Percentiles rank a stretch among this genome's conserved stretches.
Conservation (phyloP, 2,329 filamentous ascomycete species). For the Penicillium janthinellum region DNA sequence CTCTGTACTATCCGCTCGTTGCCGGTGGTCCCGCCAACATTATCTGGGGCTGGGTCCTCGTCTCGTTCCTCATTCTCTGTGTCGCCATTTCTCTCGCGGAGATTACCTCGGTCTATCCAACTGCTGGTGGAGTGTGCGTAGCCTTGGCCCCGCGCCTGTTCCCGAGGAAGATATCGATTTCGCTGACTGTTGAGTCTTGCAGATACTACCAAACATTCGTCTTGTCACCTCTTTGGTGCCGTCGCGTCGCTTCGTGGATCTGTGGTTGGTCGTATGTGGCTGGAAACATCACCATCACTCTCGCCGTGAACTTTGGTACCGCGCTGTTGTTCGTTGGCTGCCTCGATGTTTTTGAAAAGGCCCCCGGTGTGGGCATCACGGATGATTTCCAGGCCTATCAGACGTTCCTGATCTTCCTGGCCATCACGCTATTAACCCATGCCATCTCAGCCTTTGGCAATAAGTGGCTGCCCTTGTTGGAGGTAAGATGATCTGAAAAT, state of each 20-base stretch:
- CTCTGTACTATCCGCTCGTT: slow-evolving; percentile 65
- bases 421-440: slow-evolving; percentile 62
- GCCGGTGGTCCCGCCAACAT: slow-evolving; percentile 70
- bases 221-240: slow-evolving; percentile 63
- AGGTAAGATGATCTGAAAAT: slow-evolving; percentile 55
- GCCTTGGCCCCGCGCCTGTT: background rate
- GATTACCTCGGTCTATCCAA: slow-evolving; percentile 67
- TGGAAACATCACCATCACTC: slow-evolving; percentile 74
- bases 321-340: slow-evolving; percentile 55
- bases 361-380: slow-evolving; percentile 48
- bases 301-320: slow-evolving; percentile 71
- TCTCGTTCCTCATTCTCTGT: slow-evolving; percentile 61
- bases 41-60: slow-evolving; percentile 67
- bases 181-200: background rate
- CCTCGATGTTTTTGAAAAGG: slow-evolving; percentile 56
- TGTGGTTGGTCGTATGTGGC: slow-evolving; percentile 73
- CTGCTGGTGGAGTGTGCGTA: slow-evolving; percentile 59
- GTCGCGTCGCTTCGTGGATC: slow-evolving; percentile 66
- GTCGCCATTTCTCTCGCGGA: slow-evolving; percentile 68
- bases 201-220: slow-evolving; percentile 68
- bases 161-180: no score
- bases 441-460: slow-evolving; percentile 54
- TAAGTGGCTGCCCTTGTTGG: slow-evolving; percentile 58
- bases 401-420: slow-evolving; percentile 69
- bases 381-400: slow-evolving; percentile 56